These are phyloP conservation scores for Cutaneotrichosporon dermatis DNA, from an alignment of 1,284 basidiomycete species.

Conservation along the genomic window DNA sequence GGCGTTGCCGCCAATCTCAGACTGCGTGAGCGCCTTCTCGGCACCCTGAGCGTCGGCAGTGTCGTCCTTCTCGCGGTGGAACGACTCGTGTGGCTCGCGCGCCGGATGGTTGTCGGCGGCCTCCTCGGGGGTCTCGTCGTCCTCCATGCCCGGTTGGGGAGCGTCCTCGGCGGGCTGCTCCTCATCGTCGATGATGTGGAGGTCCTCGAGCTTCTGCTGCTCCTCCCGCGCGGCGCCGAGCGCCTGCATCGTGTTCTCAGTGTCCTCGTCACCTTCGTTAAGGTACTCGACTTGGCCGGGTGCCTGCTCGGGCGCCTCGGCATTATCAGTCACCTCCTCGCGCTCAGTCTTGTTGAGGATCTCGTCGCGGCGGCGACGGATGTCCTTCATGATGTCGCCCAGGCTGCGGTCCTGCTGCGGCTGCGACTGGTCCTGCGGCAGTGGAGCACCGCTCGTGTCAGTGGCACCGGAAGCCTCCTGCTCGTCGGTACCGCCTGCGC, in stretches of 20 bases:
- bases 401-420: constrained; percentile 71
- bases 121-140: constrained; percentile 16
- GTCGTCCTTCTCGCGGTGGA: constrained; percentile 19
- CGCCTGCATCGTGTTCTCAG: constrained; percentile 76
- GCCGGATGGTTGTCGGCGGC: constrained; percentile 5
- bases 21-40: constrained; percentile 49
- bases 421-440: constrained; percentile 30
- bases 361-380: constrained; percentile 76
- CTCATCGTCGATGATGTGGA: constrained; percentile 66
- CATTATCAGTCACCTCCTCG: constrained; percentile 44
- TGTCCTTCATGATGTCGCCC: constrained; percentile 80
- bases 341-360: constrained; percentile 60
- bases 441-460: constrained; percentile 39
- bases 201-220: constrained; percentile 72
- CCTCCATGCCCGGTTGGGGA: constrained; percentile 18
- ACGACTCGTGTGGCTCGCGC: constrained; percentile 17
- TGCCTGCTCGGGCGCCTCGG: constrained; percentile 49
- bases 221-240: constrained; percentile 80
- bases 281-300: constrained; percentile 75
- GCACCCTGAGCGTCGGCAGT: constrained; percentile 21
- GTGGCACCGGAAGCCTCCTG: constrained; percentile 39
- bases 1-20: constrained; percentile 38
- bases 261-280: constrained; percentile 63
- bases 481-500: constrained; percentile 34
- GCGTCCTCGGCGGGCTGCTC: constrained; percentile 9